Conservation (phyloP, 2,329 filamentous ascomycete species). For the Verticillium zaregamsianum region DNA sequence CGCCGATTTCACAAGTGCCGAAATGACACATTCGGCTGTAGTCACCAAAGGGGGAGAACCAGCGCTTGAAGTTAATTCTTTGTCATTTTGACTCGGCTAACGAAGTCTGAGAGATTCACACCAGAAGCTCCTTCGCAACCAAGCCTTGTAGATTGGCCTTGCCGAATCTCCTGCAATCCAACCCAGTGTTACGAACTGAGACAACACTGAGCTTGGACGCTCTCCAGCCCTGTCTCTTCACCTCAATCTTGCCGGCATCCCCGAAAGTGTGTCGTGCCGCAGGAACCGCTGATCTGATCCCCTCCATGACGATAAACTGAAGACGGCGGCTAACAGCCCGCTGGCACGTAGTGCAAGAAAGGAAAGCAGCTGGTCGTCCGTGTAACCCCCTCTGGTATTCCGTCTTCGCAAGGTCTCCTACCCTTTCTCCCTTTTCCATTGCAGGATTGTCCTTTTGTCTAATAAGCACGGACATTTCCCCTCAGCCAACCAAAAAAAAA, state of each 20-base stretch:
- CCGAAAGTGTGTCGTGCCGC: not conserved
- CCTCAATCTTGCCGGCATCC: not conserved
- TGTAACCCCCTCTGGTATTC: not conserved
- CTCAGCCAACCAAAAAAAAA: not conserved
- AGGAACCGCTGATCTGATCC: not conserved
- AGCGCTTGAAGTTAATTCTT: not conserved
- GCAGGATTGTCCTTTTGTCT: constrained; percentile 3
- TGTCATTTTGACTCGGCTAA: not conserved
- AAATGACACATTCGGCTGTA: not conserved
- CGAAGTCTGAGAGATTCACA: not conserved
- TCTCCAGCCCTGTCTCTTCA: not conserved
- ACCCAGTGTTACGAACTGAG: not conserved
- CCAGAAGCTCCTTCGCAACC: not conserved
- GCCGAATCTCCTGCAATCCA: not conserved
- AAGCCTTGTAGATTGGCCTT: not conserved
- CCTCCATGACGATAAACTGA: not conserved
- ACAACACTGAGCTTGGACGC: not conserved
- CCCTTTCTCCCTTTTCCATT: not conserved
- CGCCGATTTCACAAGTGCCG: not conserved
- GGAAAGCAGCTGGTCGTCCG: not conserved
- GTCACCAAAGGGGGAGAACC: not conserved
- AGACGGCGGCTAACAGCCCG: not conserved
- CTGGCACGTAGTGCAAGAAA: not conserved
- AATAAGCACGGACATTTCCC: not conserved
- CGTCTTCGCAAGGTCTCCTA: not conserved